Base-by-base conservation (phyloP, 2,329 filamentous ascomycete species). In the Alternaria novae-zelandiae region DNA sequence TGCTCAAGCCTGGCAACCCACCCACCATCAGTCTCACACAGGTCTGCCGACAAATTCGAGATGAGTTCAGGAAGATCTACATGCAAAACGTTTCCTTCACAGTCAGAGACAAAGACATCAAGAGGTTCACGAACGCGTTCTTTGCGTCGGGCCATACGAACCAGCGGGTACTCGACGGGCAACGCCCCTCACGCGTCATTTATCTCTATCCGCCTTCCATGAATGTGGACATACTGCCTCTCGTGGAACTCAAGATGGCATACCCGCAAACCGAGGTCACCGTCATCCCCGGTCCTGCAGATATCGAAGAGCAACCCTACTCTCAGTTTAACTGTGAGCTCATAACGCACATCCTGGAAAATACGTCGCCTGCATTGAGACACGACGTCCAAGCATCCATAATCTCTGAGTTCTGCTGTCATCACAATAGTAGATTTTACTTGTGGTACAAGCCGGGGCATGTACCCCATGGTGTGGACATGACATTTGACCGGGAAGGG, bases 371-470 rank as follows among this genome's bases (percentile, higher is more conserved):
- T 26, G 23, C 13, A 47, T 47, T 26, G 0, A 47, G 45, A n/a
- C 45, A 26, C 13, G 45, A 25, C 10, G 3, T 47, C 5, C 45
- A 26, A 26, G 23, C 45, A 47, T 26, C 13, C 13, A 17, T 6
- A 0, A 17, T 47, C 7, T 47, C 45, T 13, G 45, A 47, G 11
- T 1, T 47, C 13, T 47, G 45, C 12, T 47, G 8, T n/a, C 45
- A 47, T n/a, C 1, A 25, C 1, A 2, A 4, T 26, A 0, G 21
- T 2, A 23, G 45, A 7, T 41, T 1, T n/a, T 41, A 41, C n/a
- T 41, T 41, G 36, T 41, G 36, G 36, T 41, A 41, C n/a, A 41
- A 41, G 36, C 36, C 5, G 9, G 36, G 36, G 8, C 36, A 41
- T 17, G 2, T 3, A 17, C 36, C 36, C 36, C 15, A 41, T 4